Percentiles rank a stretch among this genome's conserved stretches.
phyloP scores from a whole-genome alignment of 257 asterid species.

The Gentiana straminea region DNA sequence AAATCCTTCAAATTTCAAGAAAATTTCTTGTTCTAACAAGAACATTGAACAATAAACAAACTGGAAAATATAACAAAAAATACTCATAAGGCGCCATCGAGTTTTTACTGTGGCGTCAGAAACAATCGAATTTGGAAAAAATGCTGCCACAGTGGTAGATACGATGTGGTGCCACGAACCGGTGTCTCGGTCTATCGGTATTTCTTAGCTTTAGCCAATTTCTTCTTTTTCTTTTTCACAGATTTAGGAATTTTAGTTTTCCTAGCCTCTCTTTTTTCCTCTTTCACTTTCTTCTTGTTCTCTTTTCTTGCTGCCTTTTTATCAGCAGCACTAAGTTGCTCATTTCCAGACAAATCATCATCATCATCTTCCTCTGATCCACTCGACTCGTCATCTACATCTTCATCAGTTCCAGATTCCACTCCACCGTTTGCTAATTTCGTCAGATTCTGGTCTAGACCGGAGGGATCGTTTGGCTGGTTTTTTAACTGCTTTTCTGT shows the following conservation, averaged over 20 bases:
- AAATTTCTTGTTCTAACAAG: too few relatives aligned
- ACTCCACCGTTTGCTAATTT: constrained; percentile 17
- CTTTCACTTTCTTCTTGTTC: constrained; percentile 91
- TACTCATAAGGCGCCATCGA: too few relatives aligned
- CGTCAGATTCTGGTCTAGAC: constrained; percentile 5
- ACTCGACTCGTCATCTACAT: constrained; percentile 29
- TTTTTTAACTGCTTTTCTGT: constrained; percentile 25
- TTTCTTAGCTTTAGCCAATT: constrained; percentile 87
- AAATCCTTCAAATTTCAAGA: too few relatives aligned
- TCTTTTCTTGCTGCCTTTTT: constrained; percentile 72
- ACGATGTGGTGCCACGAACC: too few relatives aligned
- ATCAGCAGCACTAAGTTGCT: constrained; percentile 35
- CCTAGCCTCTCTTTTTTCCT: constrained; percentile 80
- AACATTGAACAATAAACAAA: too few relatives aligned
- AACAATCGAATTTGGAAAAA: too few relatives aligned
- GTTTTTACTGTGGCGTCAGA: too few relatives aligned
- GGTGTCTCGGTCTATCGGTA: constrained; percentile 24
- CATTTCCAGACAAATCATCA: constrained; percentile 38
- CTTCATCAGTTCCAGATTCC: constrained; percentile 38
- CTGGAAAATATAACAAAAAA: too few relatives aligned
- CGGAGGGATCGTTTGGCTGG: constrained; percentile 11
- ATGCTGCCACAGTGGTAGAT: too few relatives aligned
- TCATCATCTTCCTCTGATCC: constrained; percentile 28
- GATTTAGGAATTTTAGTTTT: constrained; percentile 78
- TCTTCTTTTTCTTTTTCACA: constrained; percentile 76